Base-by-base conservation (phyloP, 2,329 filamentous ascomycete genomes). In the Cladosporium phlei region DNA sequence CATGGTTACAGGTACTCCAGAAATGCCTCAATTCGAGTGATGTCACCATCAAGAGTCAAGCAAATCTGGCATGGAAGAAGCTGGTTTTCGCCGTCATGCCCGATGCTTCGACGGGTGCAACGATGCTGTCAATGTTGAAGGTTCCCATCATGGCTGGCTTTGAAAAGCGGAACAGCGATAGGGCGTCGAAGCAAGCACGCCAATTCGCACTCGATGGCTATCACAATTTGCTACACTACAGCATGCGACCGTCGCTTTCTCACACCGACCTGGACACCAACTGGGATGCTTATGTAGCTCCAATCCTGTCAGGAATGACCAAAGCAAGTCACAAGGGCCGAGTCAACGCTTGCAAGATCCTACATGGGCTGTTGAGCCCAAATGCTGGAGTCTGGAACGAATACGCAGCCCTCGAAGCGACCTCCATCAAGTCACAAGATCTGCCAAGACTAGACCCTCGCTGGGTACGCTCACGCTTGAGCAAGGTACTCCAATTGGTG, bases 31-130 rank as follows among this genome's bases (percentile, higher is more conserved):
- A 95, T 61, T 85, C 81, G 55, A 78, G 78, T 43, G 88, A 95
- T 52, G 69, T 76, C 3, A 69, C 76, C 34, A 85, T 83, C 34
- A 88, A 84, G 57, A 73, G 80, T 11, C 83, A 94, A 58, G 87
- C 90, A 17, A 88, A 91, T 58, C 71, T 83, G 47, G 89, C 89
- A 1, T 96, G 91, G 87, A 88, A 86, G 56, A 83, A 86, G 44
- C 80, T 96, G 34, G 78, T 93, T 16, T 95, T 85, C 61, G 78
- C 83, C 5, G 75, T 88, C 12, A 77, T 83, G 45, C 76, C 83
- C 0, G 81, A 84, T 53, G 75, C 80, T 16, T 69, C 72, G 2
- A 80, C 77, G 0, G 64, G 71, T 4, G 69, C 69, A 4, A 73
- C 73, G 1, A 73, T 86, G 57, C 69, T 78, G 21, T 80, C 77